phyloP scores from a whole-genome alignment of 352 stramenopile genomes.

The Elongisporangium prolatum region DNA sequence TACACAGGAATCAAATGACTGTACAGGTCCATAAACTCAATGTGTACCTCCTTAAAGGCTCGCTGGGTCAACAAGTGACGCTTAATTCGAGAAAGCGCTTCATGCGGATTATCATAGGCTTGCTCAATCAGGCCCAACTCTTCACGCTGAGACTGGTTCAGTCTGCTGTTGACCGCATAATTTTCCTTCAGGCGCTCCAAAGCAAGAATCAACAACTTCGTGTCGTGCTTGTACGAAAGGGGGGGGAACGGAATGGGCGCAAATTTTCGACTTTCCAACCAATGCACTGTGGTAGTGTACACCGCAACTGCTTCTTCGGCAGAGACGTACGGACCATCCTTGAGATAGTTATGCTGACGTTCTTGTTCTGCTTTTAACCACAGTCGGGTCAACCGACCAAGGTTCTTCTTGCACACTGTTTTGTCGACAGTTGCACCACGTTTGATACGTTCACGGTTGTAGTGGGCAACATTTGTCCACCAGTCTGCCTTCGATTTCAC shows the following conservation, averaged over 20 bases:
- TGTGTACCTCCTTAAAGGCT: slow-evolving; percentile 99
- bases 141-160: slow-evolving; percentile 98
- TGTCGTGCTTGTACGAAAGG: slow-evolving; percentile 99
- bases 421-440: slow-evolving; percentile 99
- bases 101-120: slow-evolving; percentile 99
- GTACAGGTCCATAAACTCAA: slow-evolving; percentile 99
- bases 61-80: slow-evolving; percentile 98
- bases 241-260: slow-evolving; percentile 99
- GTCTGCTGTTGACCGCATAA: slow-evolving; percentile 95
- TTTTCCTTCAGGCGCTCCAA: slow-evolving; percentile 99
- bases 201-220: slow-evolving; percentile 99
- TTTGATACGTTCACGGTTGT: slow-evolving; percentile 99
- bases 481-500: slow-evolving; percentile 99
- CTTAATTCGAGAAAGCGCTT: slow-evolving; percentile 99
- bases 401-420: slow-evolving; percentile 99
- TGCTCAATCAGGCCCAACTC: slow-evolving; percentile 99
- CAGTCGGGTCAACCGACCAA: slow-evolving; percentile 97
- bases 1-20: slow-evolving; percentile 98
- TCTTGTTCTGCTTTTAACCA: slow-evolving; percentile 99
- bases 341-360: slow-evolving; percentile 99
- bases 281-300: slow-evolving; percentile 99
- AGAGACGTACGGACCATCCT: slow-evolving; percentile 98
- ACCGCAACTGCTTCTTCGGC: slow-evolving; percentile 99
- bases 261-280: slow-evolving; percentile 99
- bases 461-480: slow-evolving; percentile 99